phyloP scores from a whole-genome alignment of 192 early-diverging fungal species.

The Lunasporangiospora selenospora region DNA sequence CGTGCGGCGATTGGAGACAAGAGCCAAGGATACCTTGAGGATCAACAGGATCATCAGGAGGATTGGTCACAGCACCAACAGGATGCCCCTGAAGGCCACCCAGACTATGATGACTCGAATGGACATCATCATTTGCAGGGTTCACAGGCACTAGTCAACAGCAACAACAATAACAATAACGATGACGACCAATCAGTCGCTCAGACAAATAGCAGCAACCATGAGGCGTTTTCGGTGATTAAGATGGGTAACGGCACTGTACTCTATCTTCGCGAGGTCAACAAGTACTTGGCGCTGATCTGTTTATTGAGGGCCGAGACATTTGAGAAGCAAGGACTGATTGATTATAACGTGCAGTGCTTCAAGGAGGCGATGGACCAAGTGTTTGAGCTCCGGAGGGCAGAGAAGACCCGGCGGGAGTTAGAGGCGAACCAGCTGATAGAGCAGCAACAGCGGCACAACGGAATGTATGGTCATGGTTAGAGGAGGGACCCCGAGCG shows the following conservation, averaged over 20 bases:
- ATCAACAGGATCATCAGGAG: conserved; percentile 29
- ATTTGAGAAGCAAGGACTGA: conserved; percentile 83
- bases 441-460: conserved; percentile 33
- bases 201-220: conserved; percentile 37
- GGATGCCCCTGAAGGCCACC: conserved; percentile 2
- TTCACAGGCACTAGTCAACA: conserved; percentile 26
- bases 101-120: conserved; percentile 21
- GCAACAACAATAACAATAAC: no score
- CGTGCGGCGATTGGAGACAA: conserved; percentile 51
- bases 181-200: no score
- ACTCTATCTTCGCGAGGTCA: conserved; percentile 78
- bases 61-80: conserved; percentile 38
- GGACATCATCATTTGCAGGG: conserved; percentile 19
- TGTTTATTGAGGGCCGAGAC: conserved; percentile 82
- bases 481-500: conserved; percentile 2
- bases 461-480: conserved; percentile 39
- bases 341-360: conserved; percentile 88
- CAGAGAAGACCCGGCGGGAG: conserved; percentile 40
- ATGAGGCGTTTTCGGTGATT: conserved; percentile 72
- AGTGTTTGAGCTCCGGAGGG: conserved; percentile 70
- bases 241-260: conserved; percentile 81
- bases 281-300: conserved; percentile 80
- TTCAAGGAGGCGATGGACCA: conserved; percentile 83
- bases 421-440: conserved; percentile 35
- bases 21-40: conserved; percentile 45